Base-by-base conservation (phyloP, 2,329 filamentous ascomycete species). In the Pseudogymnoascus sp. region DNA sequence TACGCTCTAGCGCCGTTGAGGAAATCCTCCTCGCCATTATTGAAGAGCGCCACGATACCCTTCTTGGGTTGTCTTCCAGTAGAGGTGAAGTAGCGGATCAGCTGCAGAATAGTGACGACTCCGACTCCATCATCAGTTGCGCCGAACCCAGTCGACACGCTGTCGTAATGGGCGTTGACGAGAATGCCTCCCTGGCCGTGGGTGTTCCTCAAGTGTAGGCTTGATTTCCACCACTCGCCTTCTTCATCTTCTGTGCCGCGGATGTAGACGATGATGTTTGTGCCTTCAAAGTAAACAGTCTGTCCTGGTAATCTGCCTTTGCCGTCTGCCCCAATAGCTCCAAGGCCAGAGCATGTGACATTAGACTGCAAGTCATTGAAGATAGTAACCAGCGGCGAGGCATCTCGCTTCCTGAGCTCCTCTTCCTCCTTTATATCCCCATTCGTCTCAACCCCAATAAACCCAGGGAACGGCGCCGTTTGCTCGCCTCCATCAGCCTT, bases 11-110 rank as follows among this genome's bases (percentile, higher is more conserved):
- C 92, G 0, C 95, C 95, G 68, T 96, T 90, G 10, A 97, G 79
- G 37, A 87, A 95, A 71, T 97, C 93, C 73, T 99, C 95, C 73
- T 99, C 95, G 37, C 90, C 93, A 71, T 97, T 97, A 80, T 99
- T 99, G 72, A 97, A 83, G 29, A 97, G 81, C 8, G 91, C 82
- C 12, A 97, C 84, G 47, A 99, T 82, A 1, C 93, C 93, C 68
- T 88, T 85, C 71, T 86, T 87, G 1, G 93, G 93, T 71, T 86
- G 86, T 67, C 90, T 85, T 29, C 82, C 86, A 0, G 83, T 77
- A 1, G 82, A 82, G 1, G 91, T 92, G 73, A 96, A 97, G 75
- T 96, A 91, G 66, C 87, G 90, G 66, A 97, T 82, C 60, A 97
- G 79, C 74, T 97, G 92, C 59, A 97, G 81, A 45, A 93, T 79